Conservation (phyloP, 2,329 filamentous ascomycete species). For the Fusarium dimerum region DNA sequence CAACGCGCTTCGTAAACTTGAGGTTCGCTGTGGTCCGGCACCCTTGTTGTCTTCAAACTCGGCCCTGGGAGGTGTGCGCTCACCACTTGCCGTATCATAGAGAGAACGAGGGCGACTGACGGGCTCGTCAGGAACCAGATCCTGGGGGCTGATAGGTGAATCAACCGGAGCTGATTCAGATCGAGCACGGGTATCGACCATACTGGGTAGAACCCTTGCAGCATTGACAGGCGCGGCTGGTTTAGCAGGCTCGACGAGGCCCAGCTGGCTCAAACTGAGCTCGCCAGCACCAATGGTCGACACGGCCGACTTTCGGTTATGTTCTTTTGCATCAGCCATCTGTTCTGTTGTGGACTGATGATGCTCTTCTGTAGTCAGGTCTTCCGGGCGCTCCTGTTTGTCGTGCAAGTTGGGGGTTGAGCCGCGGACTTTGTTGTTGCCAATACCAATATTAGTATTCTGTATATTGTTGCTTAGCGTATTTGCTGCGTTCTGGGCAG, state of each 20-base stretch:
- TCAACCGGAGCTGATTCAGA: constrained; percentile 63
- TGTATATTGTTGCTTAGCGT: constrained; percentile 73
- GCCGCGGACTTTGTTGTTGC: constrained; percentile 39
- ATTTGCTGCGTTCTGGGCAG: constrained; percentile 87
- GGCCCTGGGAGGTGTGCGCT: constrained; percentile 63
- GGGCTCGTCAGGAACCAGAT: constrained; percentile 36
- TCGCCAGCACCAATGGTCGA: constrained; percentile 89
- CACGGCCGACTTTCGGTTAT: constrained; percentile 70
- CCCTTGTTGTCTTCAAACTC: constrained; percentile 65
- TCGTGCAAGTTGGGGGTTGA: constrained; percentile 28
- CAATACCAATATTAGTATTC: constrained; percentile 60
- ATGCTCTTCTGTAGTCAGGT: constrained; percentile 45
- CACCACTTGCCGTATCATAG: constrained; percentile 51
- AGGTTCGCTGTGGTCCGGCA: constrained; percentile 58
- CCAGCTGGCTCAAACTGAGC: constrained; percentile 84
- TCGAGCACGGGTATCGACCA: constrained; percentile 47
- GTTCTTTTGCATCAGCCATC: constrained; percentile 42
- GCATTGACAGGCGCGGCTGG: constrained; percentile 56
- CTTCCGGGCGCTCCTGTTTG: constrained; percentile 22
- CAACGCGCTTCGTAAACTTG: constrained; percentile 66
- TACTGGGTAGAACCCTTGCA: constrained; percentile 52
- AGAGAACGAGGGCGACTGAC: constrained; percentile 49
- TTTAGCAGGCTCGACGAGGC: constrained; percentile 66
- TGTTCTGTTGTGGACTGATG: constrained; percentile 36
- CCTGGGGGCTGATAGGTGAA: constrained; percentile 27